Base-by-base conservation (phyloP, 2,329 filamentous ascomycete genomes). In the Fusarium lyarnte region DNA sequence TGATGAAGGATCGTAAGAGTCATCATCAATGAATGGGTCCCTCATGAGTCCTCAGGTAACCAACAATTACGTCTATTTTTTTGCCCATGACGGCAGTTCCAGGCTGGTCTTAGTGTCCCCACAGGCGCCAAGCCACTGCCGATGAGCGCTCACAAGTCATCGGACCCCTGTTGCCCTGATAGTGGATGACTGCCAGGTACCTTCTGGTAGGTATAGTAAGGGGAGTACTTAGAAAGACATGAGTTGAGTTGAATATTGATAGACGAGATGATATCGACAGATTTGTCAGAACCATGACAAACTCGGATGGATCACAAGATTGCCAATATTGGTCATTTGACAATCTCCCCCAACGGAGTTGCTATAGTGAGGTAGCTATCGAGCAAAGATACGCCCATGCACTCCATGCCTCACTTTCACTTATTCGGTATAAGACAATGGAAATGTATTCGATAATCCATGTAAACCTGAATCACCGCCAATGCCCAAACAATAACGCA, bases 71-170 rank as follows among this genome's bases (percentile, higher is more conserved):
- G 57, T 45, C 38, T 69, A 29, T 27, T 64, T 69, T 58, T 54
- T 54, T 17, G 35, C 23, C 45, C 38, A 70, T 70, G 68, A 68
- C 58, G 66, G 51, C 47, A 59, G 58, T 55, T 66, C 60, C 45
- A 58, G 49, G 47, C 61, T 57, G 43, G 51, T 55, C 31, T 65
- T 69, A 66, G 64, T 58, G 54, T 54, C 54, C 46, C 58, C 54
- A 25, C 47, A 29, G 51, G 58, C 42, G 65, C 69, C 58, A 73
- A 65, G 66, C 70, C 70, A 71, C 66, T 73, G 29, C 70, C 66
- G 70, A 60, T 43, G 23, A 39, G 45, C 53, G 57, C 39, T 42
- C 47, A 51, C 33, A 46, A 70, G 57, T 58, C 51, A 54, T 35
- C 43, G 43, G 52, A 67, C 66, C 70, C 60, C 41, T 73, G 55